Evolutionary conservation across 192 early-diverging fungal species (phyloP).

Genomic region (Dimargaris cristalligena): DNA sequence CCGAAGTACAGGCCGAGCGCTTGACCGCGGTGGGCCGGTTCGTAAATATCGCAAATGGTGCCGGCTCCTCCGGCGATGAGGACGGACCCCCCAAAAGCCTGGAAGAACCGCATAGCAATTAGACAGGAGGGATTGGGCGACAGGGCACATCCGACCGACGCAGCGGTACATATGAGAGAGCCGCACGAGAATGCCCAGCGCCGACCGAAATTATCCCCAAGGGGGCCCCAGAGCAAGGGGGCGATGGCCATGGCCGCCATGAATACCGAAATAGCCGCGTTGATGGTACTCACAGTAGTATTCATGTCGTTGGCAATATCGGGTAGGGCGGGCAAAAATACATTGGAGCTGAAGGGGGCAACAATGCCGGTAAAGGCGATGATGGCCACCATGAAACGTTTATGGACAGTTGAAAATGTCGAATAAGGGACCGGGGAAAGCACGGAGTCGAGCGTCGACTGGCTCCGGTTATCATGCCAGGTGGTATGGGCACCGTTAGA

Average conservation of each 20-base stretch:
- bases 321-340: neutral
- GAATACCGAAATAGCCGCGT: neutral
- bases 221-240: neutral
- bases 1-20: constrained; percentile 33
- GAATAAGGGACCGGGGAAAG: neutral
- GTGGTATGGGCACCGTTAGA: too few relatives aligned
- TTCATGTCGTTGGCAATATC: neutral
- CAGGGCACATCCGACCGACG: constrained; percentile 27
- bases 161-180: constrained; percentile 20
- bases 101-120: constrained; percentile 25
- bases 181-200: neutral
- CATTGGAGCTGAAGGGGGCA: neutral
- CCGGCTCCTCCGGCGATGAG: constrained; percentile 28
- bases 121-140: constrained; percentile 19
- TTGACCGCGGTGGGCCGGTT: constrained; percentile 27
- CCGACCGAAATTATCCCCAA: neutral
- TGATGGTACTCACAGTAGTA: neutral
- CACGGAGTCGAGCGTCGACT: too few relatives aligned
- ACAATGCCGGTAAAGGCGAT: neutral
- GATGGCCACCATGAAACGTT: neutral
- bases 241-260: neutral
- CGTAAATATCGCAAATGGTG: constrained; percentile 33
- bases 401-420: neutral
- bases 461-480: too few relatives aligned
- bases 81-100: constrained; percentile 27